Evolutionary conservation across 495 filamentous ascomycete species (phyloP).

Genomic region (Hypoxylon cercidicola): DNA sequence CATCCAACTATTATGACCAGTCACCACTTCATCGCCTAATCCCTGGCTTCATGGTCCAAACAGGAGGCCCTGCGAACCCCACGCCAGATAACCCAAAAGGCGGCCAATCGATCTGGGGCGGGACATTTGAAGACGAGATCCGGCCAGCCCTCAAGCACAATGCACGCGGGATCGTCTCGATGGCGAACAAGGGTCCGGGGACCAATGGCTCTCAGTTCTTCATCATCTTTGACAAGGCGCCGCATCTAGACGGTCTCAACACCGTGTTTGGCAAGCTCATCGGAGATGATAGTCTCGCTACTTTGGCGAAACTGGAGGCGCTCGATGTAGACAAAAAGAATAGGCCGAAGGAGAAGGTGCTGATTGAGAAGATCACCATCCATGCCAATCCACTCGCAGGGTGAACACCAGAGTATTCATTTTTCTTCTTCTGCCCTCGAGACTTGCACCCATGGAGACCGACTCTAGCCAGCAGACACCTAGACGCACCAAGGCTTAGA

Average conservation of each 20-base stretch:
- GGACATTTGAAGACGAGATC: constrained; percentile 91
- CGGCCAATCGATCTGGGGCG: constrained; percentile 85
- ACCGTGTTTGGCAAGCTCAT: constrained; percentile 90
- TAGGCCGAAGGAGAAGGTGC: constrained; percentile 75
- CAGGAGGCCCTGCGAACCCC: constrained; percentile 77
- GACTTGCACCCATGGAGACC: neutral
- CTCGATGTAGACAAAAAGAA: constrained; percentile 91
- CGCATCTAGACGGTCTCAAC: constrained; percentile 94
- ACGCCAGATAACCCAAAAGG: constrained; percentile 74
- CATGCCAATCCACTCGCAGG: constrained; percentile 94
- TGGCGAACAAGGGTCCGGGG: constrained; percentile 89
- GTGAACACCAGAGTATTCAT: constrained; percentile 50
- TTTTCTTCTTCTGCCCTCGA: neutral
- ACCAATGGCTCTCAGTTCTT: constrained; percentile 98
- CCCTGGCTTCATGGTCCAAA: constrained; percentile 91
- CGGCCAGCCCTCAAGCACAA: constrained; percentile 85
- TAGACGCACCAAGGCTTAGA: neutral
- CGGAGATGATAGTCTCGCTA: constrained; percentile 69
- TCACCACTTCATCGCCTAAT: constrained; percentile 94
- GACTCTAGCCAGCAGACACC: neutral
- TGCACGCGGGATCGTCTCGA: constrained; percentile 83
- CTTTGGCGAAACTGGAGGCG: constrained; percentile 79
- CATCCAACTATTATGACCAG: constrained; percentile 83
- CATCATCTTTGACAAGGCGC: constrained; percentile 82
- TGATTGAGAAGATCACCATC: constrained; percentile 81